Base-by-base conservation (phyloP, 805 yeast genomes). In the Kurtzmaniella cleridarum region DNA sequence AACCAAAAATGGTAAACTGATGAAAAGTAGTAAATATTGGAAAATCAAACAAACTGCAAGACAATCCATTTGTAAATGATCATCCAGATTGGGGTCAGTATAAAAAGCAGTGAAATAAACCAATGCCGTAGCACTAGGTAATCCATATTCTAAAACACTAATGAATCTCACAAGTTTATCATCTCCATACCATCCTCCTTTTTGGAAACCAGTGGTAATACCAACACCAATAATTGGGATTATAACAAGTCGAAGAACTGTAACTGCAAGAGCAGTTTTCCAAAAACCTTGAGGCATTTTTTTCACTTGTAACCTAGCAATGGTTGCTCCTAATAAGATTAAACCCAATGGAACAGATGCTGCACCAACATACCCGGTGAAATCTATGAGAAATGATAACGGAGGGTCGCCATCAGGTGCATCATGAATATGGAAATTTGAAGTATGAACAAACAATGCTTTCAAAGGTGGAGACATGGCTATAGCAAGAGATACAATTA, bases 391-490 rank as follows among this genome's bases (percentile, higher is more conserved):
- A 47, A 90, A 90, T 27, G 87, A 87, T 24, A 91, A 66, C 0
- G 95, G 90, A 0, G 97, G 97, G 40, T 71, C 68, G 1, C 71
- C 69, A 59, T 91, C 98, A 0, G 98, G 98, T 0, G 97, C 97
- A 36, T 73, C 51, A 6, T 76, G 83, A 23, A 89, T 71, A 43
- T 72, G 59, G 36, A 55, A 50, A 2, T 34, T 34, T 11, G 54
- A 52, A 3, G 57, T 45, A 9, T 39, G 34, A 5, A 69, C 69
- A 47, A 73, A 73, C 6, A 73, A 64, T 0, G 88, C 82, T 44
- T 81, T 78, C 2, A 84, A 64, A 75, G 96, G 91, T 1, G 96
- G 96, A n/a, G 91, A 71, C 84, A 91, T 80, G 3, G 91, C 75
- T 17, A 87, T 67, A 1, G 73, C 64, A 18, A 90, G 62, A 1